A percentile compares a stretch with the other conserved stretches of the same genome.
Conservation (phyloP, 140 eudicot genomes). For the Anethum foeniculum region DNA sequence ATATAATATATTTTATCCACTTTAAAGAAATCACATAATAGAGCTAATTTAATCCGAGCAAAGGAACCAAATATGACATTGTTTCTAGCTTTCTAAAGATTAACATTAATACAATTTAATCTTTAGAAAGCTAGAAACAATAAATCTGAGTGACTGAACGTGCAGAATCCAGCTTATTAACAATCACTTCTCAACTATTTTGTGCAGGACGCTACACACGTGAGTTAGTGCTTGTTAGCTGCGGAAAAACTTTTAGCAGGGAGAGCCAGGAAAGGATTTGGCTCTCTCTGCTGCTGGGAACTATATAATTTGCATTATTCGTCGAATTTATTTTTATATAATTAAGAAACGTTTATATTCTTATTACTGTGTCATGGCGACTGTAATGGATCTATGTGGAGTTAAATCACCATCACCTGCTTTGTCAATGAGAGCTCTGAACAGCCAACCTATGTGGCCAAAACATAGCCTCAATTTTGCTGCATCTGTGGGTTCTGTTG, state of each 20-base stretch:
- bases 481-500: slow-evolving; percentile 16
- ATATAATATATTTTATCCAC: not conserved
- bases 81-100: too few relatives aligned
- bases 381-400: slow-evolving; percentile 45
- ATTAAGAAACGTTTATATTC: not conserved
- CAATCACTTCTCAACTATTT: not conserved
- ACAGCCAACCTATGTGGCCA: slow-evolving; percentile 26
- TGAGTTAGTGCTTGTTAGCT: not conserved
- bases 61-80: not conserved
- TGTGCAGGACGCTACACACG: slow-evolving; percentile 10
- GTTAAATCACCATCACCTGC: slow-evolving; percentile 26
- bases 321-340: not conserved
- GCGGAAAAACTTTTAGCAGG: not conserved
- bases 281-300: slow-evolving; percentile 13
- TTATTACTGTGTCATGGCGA: slow-evolving; percentile 30
- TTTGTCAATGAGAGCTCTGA: slow-evolving; percentile 22
- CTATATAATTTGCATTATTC: not conserved
- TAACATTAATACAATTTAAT: not conserved
- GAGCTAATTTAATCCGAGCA: not conserved
- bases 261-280: slow-evolving; percentile 13
- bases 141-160: not conserved
- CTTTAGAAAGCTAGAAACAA: not conserved
- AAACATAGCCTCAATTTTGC: slow-evolving; percentile 13
- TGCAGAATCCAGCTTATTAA: not conserved
- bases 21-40: not conserved